Evolutionary conservation across 2,329 filamentous ascomycete genomes (phyloP).

Genomic region (Chrysoporthe deuterocubensis): DNA sequence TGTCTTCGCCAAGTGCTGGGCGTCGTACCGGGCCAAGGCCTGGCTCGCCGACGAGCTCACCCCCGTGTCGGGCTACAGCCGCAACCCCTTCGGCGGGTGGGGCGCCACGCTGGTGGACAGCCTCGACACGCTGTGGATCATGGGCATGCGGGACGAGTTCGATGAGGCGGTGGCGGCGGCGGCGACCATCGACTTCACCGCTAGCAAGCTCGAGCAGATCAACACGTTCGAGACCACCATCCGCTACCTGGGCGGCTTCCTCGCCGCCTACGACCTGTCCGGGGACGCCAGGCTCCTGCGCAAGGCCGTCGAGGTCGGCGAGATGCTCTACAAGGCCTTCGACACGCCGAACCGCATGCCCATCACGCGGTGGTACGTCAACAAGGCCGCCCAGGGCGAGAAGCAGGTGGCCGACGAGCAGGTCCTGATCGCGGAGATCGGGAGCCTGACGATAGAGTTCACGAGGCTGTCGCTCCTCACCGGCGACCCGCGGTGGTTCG

Average conservation of each 20-base stretch:
- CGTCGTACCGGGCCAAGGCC: slow-evolving; percentile 21
- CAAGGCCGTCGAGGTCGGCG: slow-evolving; percentile 46
- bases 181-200: slow-evolving; percentile 23
- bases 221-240: slow-evolving; percentile 43
- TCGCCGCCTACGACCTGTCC: slow-evolving; percentile 32
- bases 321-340: slow-evolving; percentile 42
- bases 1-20: slow-evolving; percentile 23
- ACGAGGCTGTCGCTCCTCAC: slow-evolving; percentile 39
- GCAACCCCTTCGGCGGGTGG: slow-evolving; percentile 28
- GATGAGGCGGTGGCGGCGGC: slow-evolving; percentile 19
- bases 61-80: slow-evolving; percentile 13
- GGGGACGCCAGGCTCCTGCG: slow-evolving; percentile 40
- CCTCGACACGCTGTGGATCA: slow-evolving; percentile 29
- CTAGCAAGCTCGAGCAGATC: slow-evolving; percentile 15
- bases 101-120: slow-evolving; percentile 28
- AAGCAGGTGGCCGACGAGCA: slow-evolving; percentile 31
- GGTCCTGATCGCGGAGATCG: slow-evolving; percentile 37
- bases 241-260: slow-evolving; percentile 27
- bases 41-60: slow-evolving; percentile 25
- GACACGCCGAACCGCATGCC: slow-evolving; percentile 41
- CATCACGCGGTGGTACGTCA: slow-evolving; percentile 35
- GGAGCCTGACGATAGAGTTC: slow-evolving; percentile 40
- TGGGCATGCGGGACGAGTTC: slow-evolving; percentile 26
- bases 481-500: slow-evolving; percentile 38
- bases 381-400: slow-evolving; percentile 31